Base-by-base conservation (phyloP, 257 asterid species). In the Phtheirospermum japonicum region DNA sequence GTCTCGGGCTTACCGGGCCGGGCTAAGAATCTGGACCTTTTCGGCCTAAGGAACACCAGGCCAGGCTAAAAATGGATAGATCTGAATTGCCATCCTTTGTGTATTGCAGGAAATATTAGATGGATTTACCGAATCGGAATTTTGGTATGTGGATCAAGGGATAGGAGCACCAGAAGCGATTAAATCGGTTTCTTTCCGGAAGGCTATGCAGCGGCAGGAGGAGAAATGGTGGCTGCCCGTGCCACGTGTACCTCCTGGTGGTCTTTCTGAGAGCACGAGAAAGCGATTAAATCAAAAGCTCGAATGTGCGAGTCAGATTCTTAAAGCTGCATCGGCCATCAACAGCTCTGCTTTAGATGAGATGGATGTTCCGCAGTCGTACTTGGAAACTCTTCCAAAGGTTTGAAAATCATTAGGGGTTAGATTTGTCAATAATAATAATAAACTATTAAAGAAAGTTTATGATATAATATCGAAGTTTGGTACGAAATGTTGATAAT, bases 181-280 rank as follows among this genome's bases (percentile, higher is more conserved):
- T 77, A 94, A 88, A 58, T 82, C 96, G 16, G 77, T 73, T 37
- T 80, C 96, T 9, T 74, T 82, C 66, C 75, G 77, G 58, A 86
- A 83, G 73, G 72, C 83, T 19, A 64, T 75, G 64, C 83, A 80
- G 55, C 73, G 97, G n/a, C 93, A 89, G 75, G 83, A 89, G 73
- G 96, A 85, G 9, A 92, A 92, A 75, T 89, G 99, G 99, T 89
- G 99, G 99, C 77, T 92, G 63, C 99, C 99, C 8, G 94, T 89
- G 19, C 99, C 99, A 28, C 89, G 95, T 11, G 86, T 89, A 33
- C 97, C 95, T 16, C 83, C 82, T 0, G 80, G 75, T 2, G 99
- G 99, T 57, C 86, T 93, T n/a, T 76, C 80, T 2, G 88, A 89
- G 61, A 81, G 52, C 31, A 70, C 85, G 5, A 76, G 92, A 68